Percentiles rank a stretch among this genome's conserved stretches.
Conservation (phyloP, 2,329 filamentous ascomycete species). For the Aureobasidium sp. region DNA sequence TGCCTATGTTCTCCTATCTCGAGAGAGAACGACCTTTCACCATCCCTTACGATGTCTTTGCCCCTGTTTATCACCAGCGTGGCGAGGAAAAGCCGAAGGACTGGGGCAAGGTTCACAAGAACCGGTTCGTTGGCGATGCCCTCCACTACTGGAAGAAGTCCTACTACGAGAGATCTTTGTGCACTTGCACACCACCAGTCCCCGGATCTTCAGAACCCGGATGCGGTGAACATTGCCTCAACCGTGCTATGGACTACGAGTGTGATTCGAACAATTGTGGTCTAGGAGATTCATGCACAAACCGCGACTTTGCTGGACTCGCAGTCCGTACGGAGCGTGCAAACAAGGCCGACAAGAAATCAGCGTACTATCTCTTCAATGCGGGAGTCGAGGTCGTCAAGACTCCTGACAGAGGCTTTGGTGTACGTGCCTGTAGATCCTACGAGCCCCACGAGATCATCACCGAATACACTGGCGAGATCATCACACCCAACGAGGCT, state of each 20-base stretch:
- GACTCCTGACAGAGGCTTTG: constrained; percentile 79
- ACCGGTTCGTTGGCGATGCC: constrained; percentile 58
- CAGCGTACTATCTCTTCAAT: constrained; percentile 67
- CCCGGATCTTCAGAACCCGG: constrained; percentile 52
- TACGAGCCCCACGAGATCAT: constrained; percentile 91
- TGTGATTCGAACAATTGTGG: constrained; percentile 88
- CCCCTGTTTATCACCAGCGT: constrained; percentile 59
- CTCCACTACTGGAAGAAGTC: constrained; percentile 26
- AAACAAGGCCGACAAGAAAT: constrained; percentile 12
- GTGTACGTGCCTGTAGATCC: constrained; percentile 79
- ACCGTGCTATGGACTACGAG: constrained; percentile 94
- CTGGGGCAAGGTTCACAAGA: constrained; percentile 86
- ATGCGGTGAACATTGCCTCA: constrained; percentile 85
- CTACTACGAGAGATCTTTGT: constrained; percentile 33
- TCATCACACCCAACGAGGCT: constrained; percentile 90
- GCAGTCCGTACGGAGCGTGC: constrained; percentile 56
- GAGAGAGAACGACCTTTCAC: constrained; percentile 67
- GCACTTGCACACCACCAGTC: constrained; percentile 55
- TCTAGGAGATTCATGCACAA: constrained; percentile 68
- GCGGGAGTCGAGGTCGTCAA: constrained; percentile 94
- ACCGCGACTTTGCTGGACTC: constrained; percentile 79
- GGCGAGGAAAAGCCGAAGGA: constrained; percentile 88
- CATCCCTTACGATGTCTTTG: constrained; percentile 82
- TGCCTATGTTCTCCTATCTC: constrained; percentile 38
- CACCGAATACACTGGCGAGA: constrained; percentile 96